Base-by-base conservation (phyloP, 1,284 basidiomycete genomes). In the Cryptococcus maquisensis region DNA sequence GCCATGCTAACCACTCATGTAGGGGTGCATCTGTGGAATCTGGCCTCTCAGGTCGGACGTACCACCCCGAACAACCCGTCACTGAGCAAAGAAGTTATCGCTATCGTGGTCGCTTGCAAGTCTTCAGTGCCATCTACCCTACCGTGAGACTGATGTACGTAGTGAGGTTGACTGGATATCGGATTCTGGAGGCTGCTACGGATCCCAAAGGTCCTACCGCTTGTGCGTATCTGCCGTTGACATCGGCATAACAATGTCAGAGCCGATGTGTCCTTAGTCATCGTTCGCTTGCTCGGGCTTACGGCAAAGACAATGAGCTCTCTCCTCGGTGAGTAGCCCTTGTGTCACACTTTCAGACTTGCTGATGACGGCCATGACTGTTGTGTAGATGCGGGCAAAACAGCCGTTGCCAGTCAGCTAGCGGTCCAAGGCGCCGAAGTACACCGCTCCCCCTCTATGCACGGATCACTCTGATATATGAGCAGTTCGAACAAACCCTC, bases 21-120 rank as follows among this genome's bases (percentile, higher is more conserved):
- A 48, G 47, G 47, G 10, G 47, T 48, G 6, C 47, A 48, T 10
- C 28, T 48, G 32, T 48, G 47, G 47, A 48, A 48, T 21, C 47
- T 48, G 5, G 47, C 47, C 12, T 48, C 47, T n/a, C 35, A 48
- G 21, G 36, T 48, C 3, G 35, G 35, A 10, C 28, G 20, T 15
- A 20, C 36, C 12, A 38, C 36, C 20, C 47, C 47, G 8, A 15
- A 9, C n/a, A 36, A n/a, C 20, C 47, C 47, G 10, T 13, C 18
- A 20, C 47, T 48, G 10, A 48, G 47, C 47, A 48, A 48, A 20
- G 47, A 39, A 36, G 47, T 37, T 15, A n/a, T 48, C 9, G 28
- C 47, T 10, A 48, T 32, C 20, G 21, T 48, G 16, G 36, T 32
- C 8, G 47, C 47, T 24, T 38, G 47, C 36, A 24, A 48, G 35